Evolutionary conservation across 805 yeast species (phyloP).

Genomic region (Lachancea thermotolerans): DNA sequence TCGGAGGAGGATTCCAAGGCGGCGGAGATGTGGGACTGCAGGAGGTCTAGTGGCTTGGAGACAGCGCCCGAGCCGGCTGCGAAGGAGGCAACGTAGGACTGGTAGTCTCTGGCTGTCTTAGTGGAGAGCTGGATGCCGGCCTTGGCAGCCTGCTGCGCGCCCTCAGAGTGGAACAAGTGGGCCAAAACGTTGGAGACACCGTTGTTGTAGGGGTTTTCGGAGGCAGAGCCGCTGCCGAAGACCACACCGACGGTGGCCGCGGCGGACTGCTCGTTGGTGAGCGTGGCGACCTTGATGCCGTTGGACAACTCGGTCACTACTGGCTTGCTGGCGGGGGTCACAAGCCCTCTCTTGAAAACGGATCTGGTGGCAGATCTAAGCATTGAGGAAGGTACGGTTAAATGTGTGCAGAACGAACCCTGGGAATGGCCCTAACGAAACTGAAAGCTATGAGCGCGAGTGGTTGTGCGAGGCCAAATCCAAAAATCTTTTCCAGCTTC

Average conservation of each 20-base stretch:
- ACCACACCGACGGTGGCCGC: slow-evolving; percentile 63
- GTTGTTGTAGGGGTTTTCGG: slow-evolving; percentile 74
- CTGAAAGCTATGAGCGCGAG: background rate
- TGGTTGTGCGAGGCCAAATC: background rate
- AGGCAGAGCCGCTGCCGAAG: slow-evolving; percentile 70
- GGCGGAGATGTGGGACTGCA: slow-evolving; percentile 38
- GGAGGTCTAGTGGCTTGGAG: slow-evolving; percentile 44
- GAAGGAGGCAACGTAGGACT: slow-evolving; percentile 53
- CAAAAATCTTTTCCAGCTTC: background rate
- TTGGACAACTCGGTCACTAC: slow-evolving; percentile 65
- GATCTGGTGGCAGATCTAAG: slow-evolving; percentile 21
- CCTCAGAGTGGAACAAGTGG: slow-evolving; percentile 38
- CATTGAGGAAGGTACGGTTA: slow-evolving; percentile 8
- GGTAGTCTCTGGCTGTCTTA: slow-evolving; percentile 53
- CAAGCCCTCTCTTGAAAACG: slow-evolving; percentile 21
- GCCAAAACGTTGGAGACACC: slow-evolving; percentile 69
- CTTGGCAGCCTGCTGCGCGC: slow-evolving; percentile 32
- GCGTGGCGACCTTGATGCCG: slow-evolving; percentile 70
- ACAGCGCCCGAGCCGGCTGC: slow-evolving; percentile 40
- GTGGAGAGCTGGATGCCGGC: slow-evolving; percentile 54
- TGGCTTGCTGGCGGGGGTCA: slow-evolving; percentile 42
- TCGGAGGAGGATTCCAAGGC: slow-evolving; percentile 31
- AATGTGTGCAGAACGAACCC: background rate
- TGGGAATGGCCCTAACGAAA: background rate
- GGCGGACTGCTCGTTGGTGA: slow-evolving; percentile 42